phyloP scores from a whole-genome alignment of 2,329 filamentous ascomycete genomes.

The Ilyonectria robusta region DNA sequence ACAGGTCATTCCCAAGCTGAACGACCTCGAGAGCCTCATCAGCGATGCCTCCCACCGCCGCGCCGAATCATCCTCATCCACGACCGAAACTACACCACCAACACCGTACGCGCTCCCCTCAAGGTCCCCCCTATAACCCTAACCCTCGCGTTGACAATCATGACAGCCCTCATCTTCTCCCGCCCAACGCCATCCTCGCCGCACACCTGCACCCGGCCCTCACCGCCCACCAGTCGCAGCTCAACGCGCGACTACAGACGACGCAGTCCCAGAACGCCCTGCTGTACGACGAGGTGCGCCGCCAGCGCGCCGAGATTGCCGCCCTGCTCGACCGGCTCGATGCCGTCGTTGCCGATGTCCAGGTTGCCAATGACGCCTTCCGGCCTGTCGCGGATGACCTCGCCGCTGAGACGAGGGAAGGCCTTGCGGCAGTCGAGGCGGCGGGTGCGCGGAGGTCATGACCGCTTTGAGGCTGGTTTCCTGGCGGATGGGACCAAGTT shows the following conservation, averaged over 20 bases:
- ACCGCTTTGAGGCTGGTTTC: neutral
- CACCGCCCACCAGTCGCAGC: slow-evolving; percentile 66
- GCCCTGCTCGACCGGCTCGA: slow-evolving; percentile 65
- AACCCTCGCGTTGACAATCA: neutral
- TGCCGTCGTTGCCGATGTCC: slow-evolving; percentile 67
- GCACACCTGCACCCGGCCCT: slow-evolving; percentile 70
- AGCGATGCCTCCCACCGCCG: slow-evolving; percentile 60
- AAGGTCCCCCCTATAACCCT: neutral
- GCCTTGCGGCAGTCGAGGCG: slow-evolving; percentile 41
- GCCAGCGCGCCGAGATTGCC: slow-evolving; percentile 70
- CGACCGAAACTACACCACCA: slow-evolving; percentile 50
- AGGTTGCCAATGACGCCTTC: slow-evolving; percentile 65
- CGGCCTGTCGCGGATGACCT: slow-evolving; percentile 63
- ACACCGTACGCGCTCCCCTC: slow-evolving; percentile 59
- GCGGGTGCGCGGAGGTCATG: slow-evolving; percentile 10
- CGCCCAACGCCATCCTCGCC: slow-evolving; percentile 64
- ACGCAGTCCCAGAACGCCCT: slow-evolving; percentile 70
- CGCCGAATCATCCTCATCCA: slow-evolving; percentile 34
- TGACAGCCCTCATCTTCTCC: slow-evolving; percentile 70
- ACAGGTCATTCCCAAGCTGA: slow-evolving; percentile 69
- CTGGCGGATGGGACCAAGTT: neutral
- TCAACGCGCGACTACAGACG: slow-evolving; percentile 71
- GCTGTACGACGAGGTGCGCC: slow-evolving; percentile 65
- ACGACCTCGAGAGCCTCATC: slow-evolving; percentile 71
- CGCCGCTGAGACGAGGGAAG: slow-evolving; percentile 63